These are phyloP conservation scores for Clitocybe nebularis DNA, from an alignment of 1,284 basidiomycete species.

Conservation along the genomic window DNA sequence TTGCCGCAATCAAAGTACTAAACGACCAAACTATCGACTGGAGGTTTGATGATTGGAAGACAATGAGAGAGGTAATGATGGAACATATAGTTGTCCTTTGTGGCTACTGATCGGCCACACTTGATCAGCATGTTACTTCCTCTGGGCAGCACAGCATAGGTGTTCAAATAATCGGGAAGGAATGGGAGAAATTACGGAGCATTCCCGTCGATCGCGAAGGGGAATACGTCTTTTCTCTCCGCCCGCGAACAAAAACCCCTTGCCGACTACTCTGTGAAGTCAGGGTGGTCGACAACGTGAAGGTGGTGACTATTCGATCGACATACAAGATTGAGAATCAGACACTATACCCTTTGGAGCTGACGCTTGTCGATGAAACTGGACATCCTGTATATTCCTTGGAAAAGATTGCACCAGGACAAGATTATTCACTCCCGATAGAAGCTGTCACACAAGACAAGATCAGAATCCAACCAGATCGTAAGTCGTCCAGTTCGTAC, in stretches of 20 bases:
- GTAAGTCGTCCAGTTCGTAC: slow-evolving; percentile 41
- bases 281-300: slow-evolving; percentile 89
- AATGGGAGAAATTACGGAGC: slow-evolving; percentile 88
- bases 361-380: slow-evolving; percentile 84
- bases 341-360: slow-evolving; percentile 90
- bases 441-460: slow-evolving; percentile 85
- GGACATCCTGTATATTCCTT: slow-evolving; percentile 81
- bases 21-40: slow-evolving; percentile 86
- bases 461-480: slow-evolving; percentile 89
- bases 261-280: slow-evolving; percentile 91
- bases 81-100: neutral
- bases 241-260: slow-evolving; percentile 75
- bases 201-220: slow-evolving; percentile 95
- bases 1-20: slow-evolving; percentile 50
- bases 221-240: slow-evolving; percentile 84
- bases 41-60: slow-evolving; percentile 97
- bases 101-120: slow-evolving; percentile 11
- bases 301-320: slow-evolving; percentile 92
- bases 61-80: slow-evolving; percentile 79
- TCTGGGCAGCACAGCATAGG: slow-evolving; percentile 81
- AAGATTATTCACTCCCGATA: slow-evolving; percentile 88
- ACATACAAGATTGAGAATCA: slow-evolving; percentile 92
- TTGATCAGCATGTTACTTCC: slow-evolving; percentile 71
- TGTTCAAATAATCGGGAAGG: slow-evolving; percentile 80
- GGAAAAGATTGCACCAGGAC: slow-evolving; percentile 86